Evolutionary conservation across 495 filamentous ascomycete species (phyloP), one percentile per base, ranked within the genome.

Genomic region (Xylaria acuta): DNA sequence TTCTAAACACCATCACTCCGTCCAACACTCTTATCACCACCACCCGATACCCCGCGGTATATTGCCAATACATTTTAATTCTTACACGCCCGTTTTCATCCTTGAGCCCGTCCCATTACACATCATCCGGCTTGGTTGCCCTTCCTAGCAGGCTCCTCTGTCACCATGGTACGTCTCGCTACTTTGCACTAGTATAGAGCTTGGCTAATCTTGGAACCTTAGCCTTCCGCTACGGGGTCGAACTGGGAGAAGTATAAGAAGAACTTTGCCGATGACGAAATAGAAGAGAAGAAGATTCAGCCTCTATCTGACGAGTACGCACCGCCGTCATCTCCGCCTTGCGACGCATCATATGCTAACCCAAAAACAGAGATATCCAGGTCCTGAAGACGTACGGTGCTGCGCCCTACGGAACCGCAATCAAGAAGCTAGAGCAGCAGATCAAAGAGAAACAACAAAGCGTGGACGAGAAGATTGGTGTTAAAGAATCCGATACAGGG

Each of bases 211-310:
- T 5, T 40, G 9, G 25, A 32, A 63, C 40, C 56, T 43, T 59
- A 86, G 95, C 95, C 94, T 87, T 96, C 92, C 81, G 96, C 96
- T 84, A 97, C 92, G 72, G 96, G 96, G 77, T 81, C 86, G 80
- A 93, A 87, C 89, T 99, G 96, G 96, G 95, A 99, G 90, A 98
- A 98, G 88, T 98, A 97, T 87, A 85, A 90, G 84, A 98, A 99
- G 88, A 92, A 92, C 78, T 99, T 92, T 78, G 95, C 91, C 71
- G 96, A 99, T 80, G 96, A 99, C 75, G 96, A 98, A 80, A 88
- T 94, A 81, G 93, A 94, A 79, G 96, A 99, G 88, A 99, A 99
- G 92, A 99, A 98, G 89, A 99, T 98, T 79, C 94, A 94, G 49
- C 96, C 96, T 71, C 86, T 99, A 45, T 90, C 94, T 74, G 96